Conservation (phyloP, 1,284 basidiomycete species). For the Takashimella koratensis region DNA sequence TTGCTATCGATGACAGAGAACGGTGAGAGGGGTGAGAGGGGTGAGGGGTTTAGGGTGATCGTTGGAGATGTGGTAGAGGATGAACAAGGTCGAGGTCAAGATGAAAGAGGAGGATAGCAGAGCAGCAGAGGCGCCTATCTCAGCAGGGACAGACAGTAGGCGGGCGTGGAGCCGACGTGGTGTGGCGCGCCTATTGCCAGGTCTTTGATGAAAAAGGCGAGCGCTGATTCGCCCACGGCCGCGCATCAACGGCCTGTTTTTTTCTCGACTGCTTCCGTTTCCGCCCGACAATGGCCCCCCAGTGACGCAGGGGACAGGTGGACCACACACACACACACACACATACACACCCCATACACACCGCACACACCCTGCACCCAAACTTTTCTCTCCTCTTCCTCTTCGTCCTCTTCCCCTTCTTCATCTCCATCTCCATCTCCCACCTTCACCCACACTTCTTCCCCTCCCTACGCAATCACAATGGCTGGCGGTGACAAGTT, state of each 20-base stretch:
- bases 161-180: too few species aligned
- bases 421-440: not conserved
- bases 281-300: not conserved
- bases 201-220: not conserved
- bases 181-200: too few species aligned
- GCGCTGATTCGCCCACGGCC: not conserved
- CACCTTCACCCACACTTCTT: constrained; percentile 1
- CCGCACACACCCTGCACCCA: too few species aligned
- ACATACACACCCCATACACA: too few species aligned
- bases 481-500: constrained; percentile 23
- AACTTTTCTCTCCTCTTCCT: not conserved
- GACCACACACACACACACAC: too few species aligned
- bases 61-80: not conserved
- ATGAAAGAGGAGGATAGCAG: not conserved
- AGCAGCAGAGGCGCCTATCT: not conserved
- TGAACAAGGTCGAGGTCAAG: not conserved
- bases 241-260: not conserved
- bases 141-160: too few species aligned
- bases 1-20: too few species aligned
- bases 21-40: not conserved
- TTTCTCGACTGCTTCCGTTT: too few species aligned
- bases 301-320: too few species aligned
- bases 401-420: not conserved
- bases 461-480: constrained; percentile 5
- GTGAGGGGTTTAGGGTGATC: not conserved